A percentile compares a stretch with the other conserved stretches of the same genome.
These are phyloP conservation scores for Leccinum olivaceopallidum DNA, from an alignment of 768 basidiomycete species.

Conservation along the genomic window DNA sequence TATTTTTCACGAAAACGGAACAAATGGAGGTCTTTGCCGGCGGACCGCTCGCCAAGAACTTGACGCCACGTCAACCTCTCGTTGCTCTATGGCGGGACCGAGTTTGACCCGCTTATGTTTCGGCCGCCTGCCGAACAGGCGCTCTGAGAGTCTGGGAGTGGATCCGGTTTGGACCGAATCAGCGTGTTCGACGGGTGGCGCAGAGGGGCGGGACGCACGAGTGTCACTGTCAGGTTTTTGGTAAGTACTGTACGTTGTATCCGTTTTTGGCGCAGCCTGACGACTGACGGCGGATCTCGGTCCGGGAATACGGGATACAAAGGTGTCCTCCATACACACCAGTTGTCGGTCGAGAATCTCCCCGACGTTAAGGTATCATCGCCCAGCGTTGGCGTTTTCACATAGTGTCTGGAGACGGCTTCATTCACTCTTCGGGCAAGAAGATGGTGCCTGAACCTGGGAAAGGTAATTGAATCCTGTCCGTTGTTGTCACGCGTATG, in stretches of 20 bases:
- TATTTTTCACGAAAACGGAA: neutral
- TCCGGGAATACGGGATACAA: too few species aligned
- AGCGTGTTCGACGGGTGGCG: slow-evolving; percentile 33
- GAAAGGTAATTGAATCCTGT: slow-evolving; percentile 19
- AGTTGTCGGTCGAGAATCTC: slow-evolving; percentile 35
- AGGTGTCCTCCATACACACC: slow-evolving; percentile 23
- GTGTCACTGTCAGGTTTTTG: slow-evolving; percentile 8
- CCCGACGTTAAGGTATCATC: slow-evolving; percentile 33
- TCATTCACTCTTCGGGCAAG: slow-evolving; percentile 32
- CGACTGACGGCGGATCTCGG: too few species aligned
- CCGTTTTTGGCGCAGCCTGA: slow-evolving; percentile 33
- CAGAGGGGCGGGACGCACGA: slow-evolving; percentile 40
- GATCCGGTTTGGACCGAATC: slow-evolving; percentile 19
- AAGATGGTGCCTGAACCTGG: slow-evolving; percentile 37
- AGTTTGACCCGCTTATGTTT: slow-evolving; percentile 31
- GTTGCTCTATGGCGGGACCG: slow-evolving; percentile 39
- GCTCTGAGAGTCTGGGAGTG: too few species aligned
- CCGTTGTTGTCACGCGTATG: slow-evolving; percentile 31
- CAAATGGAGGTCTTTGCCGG: slow-evolving; percentile 34
- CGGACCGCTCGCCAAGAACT: slow-evolving; percentile 37
- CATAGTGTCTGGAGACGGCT: slow-evolving; percentile 25
- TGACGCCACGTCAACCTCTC: slow-evolving; percentile 32
- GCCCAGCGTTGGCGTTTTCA: too few species aligned
- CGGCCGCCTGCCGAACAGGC: slow-evolving; percentile 22
- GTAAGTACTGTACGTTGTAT: slow-evolving; percentile 6